These are phyloP conservation scores for Pneumocystis sp. DNA, from an alignment of 1,139 yeast species.

Conservation along the genomic window DNA sequence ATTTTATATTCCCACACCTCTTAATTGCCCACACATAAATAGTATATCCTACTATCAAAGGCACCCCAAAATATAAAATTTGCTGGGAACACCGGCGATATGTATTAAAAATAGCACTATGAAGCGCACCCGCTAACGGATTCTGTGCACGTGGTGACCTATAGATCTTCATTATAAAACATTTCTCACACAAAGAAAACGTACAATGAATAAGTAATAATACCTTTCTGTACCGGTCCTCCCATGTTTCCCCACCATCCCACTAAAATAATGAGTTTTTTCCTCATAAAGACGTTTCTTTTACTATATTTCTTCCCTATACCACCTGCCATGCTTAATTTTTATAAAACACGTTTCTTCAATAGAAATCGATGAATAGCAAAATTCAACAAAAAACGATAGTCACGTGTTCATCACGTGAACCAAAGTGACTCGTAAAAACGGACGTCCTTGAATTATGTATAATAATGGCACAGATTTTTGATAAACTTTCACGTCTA, in stretches of 20 bases:
- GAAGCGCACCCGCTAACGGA: conserved; percentile 75
- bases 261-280: background rate
- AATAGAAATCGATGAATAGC: background rate
- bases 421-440: background rate
- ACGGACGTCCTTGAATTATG: background rate
- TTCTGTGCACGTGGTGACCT: conserved; percentile 78
- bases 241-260: conserved; percentile 27
- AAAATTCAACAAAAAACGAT: background rate
- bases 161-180: background rate
- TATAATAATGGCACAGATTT: background rate
- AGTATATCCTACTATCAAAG: conserved; percentile 68
- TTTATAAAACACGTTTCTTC: background rate
- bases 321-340: background rate
- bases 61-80: conserved; percentile 61
- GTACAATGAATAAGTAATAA: conserved; percentile 61
- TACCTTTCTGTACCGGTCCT: conserved; percentile 71
- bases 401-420: background rate
- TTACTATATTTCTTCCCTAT: background rate
- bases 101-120: conserved; percentile 80
- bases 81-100: conserved; percentile 90
- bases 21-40: conserved; percentile 80
- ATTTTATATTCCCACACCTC: conserved; percentile 8
- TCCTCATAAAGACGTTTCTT: background rate
- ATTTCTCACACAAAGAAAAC: background rate
- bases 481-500: background rate